A percentile compares a stretch with the other conserved stretches of the same genome.
Conservation (phyloP, 73 alveolate genomes). For the Paraurostyla sp. region DNA sequence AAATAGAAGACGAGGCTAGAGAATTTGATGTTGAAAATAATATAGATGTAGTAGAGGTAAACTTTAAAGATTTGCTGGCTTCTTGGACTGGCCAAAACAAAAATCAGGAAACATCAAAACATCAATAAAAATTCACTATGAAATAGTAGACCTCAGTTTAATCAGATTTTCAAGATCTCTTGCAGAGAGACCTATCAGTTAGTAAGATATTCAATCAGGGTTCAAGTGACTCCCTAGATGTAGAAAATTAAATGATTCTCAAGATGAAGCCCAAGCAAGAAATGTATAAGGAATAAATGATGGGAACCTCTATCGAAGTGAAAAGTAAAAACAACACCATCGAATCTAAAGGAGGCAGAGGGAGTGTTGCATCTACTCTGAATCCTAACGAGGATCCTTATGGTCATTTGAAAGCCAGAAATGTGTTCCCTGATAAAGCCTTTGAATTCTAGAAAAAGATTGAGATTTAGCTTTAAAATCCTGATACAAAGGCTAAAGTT, state of each 20-base stretch:
- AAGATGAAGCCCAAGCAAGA: slow-evolving; percentile 2
- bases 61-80: slow-evolving; percentile 22
- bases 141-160: too few species aligned
- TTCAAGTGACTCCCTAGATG: slow-evolving; percentile 36
- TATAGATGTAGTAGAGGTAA: slow-evolving; percentile 2
- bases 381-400: slow-evolving; percentile 11
- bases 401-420: slow-evolving; percentile 44
- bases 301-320: slow-evolving; percentile 34
- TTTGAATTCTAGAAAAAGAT: neutral
- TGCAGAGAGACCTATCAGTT: slow-evolving; percentile 27
- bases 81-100: slow-evolving; percentile 3
- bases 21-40: slow-evolving; percentile 25
- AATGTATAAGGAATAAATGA: slow-evolving; percentile 48
- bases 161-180: neutral
- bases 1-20: slow-evolving; percentile 37
- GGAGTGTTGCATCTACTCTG: slow-evolving; percentile 12
- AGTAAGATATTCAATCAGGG: slow-evolving; percentile 3
- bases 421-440: slow-evolving; percentile 6
- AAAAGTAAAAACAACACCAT: neutral
- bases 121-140: too few species aligned
- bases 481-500: slow-evolving; percentile 29
- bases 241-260: slow-evolving; percentile 52
- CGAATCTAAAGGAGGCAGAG: slow-evolving; percentile 1
- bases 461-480: slow-evolving; percentile 4
- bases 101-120: neutral